Conservation (phyloP, 2,329 filamentous ascomycete genomes). For the Fusarium mangiferae region DNA sequence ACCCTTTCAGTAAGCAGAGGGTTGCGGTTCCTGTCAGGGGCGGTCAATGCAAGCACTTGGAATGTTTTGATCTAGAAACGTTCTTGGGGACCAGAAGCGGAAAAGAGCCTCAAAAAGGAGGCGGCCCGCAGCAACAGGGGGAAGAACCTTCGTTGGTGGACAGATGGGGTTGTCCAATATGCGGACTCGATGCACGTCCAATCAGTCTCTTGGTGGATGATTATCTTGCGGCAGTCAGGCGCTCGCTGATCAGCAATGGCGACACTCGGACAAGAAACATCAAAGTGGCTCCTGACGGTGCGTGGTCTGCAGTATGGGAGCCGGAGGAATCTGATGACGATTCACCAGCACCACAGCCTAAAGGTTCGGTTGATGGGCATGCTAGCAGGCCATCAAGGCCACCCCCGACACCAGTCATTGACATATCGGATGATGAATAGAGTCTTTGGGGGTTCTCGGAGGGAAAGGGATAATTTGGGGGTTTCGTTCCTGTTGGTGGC, state of each 20-base stretch:
- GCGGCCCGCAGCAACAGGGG: slow-evolving; percentile 11
- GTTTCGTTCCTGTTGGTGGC: background rate
- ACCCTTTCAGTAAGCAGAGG: slow-evolving; percentile 73
- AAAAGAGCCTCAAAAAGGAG: slow-evolving; percentile 48
- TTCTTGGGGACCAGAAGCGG: slow-evolving; percentile 76
- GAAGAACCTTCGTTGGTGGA: slow-evolving; percentile 69
- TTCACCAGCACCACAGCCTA: slow-evolving; percentile 20
- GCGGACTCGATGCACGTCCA: slow-evolving; percentile 80
- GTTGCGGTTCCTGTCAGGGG: slow-evolving; percentile 80
- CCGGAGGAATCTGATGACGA: slow-evolving; percentile 44
- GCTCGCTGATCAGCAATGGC: slow-evolving; percentile 54
- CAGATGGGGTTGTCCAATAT: slow-evolving; percentile 89
- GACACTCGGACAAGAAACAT: slow-evolving; percentile 46
- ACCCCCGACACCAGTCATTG: slow-evolving; percentile 37
- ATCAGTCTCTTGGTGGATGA: slow-evolving; percentile 75
- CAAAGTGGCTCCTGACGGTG: slow-evolving; percentile 44
- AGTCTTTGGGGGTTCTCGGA: background rate
- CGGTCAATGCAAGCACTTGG: slow-evolving; percentile 75
- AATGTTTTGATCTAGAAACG: slow-evolving; percentile 90
- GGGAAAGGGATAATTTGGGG: background rate
- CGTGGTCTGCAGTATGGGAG: slow-evolving; percentile 49
- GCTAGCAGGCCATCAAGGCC: slow-evolving; percentile 18
- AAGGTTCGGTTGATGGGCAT: background rate
- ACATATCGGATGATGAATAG: slow-evolving; percentile 44
- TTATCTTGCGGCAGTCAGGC: slow-evolving; percentile 74